Conservation (phyloP, 352 stramenopile genomes). For the Phytopythium aichiense region DNA sequence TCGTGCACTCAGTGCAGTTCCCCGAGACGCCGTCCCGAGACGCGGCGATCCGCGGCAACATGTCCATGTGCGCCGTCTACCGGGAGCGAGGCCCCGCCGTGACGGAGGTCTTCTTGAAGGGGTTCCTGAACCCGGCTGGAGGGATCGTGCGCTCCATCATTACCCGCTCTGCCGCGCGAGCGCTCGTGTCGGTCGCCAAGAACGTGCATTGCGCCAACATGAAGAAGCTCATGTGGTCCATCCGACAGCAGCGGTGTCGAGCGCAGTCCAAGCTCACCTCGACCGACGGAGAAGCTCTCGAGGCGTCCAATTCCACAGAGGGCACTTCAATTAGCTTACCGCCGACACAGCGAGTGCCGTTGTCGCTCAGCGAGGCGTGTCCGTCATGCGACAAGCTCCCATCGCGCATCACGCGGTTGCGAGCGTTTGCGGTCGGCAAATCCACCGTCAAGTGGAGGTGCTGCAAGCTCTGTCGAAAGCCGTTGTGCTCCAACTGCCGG, state of each 20-base stretch:
- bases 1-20: constrained; percentile 40
- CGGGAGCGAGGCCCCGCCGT: constrained; percentile 37
- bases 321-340: too few relatives aligned
- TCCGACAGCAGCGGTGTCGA: constrained; percentile 17
- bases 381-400: constrained; percentile 3
- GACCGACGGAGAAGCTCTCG: constrained; percentile 4
- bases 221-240: constrained; percentile 59
- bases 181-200: constrained; percentile 28
- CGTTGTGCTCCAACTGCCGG: constrained; percentile 43
- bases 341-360: neutral
- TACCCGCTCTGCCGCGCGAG: constrained; percentile 22
- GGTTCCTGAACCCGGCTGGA: constrained; percentile 31
- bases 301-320: too few relatives aligned
- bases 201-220: constrained; percentile 48
- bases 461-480: constrained; percentile 37
- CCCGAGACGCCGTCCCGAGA: constrained; percentile 34
- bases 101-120: constrained; percentile 54
- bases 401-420: constrained; percentile 1
- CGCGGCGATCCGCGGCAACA: constrained; percentile 36
- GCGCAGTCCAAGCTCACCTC: constrained; percentile 6
- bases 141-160: constrained; percentile 36
- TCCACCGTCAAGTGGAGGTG: constrained; percentile 4
- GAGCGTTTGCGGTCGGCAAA: neutral
- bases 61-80: constrained; percentile 55
- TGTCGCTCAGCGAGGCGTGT: constrained; percentile 3